Percentiles rank a stretch among this genome's conserved stretches.
Conservation (phyloP, 2,329 filamentous ascomycete species). For the Aspergillus clavatus region DNA sequence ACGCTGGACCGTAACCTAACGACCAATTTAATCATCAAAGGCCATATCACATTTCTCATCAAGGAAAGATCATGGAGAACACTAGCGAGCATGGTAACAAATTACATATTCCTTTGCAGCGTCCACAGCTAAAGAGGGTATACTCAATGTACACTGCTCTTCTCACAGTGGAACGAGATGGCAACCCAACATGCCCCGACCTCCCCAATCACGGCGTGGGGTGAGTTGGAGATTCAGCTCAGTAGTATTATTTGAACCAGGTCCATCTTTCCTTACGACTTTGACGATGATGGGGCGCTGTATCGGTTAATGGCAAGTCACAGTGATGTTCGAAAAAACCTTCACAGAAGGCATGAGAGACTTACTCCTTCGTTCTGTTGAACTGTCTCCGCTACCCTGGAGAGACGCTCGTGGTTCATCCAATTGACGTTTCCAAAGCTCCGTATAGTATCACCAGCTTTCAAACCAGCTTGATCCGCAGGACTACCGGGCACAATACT, state of each 20-base stretch:
- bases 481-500: constrained; percentile 73
- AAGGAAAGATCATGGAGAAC: constrained; percentile 1
- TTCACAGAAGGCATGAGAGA: constrained; percentile 4
- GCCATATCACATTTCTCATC: constrained; percentile 18
- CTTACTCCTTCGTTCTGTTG: constrained; percentile 84
- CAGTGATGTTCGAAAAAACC: background rate
- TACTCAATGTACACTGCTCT: background rate
- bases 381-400: constrained; percentile 82
- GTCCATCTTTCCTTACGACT: constrained; percentile 48
- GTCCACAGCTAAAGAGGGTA: background rate
- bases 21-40: constrained; percentile 10
- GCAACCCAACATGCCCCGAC: constrained; percentile 82
- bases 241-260: constrained; percentile 41
- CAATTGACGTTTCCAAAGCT: constrained; percentile 80
- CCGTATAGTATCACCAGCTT: constrained; percentile 72
- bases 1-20: constrained; percentile 3
- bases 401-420: constrained; percentile 79
- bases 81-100: background rate
- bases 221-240: constrained; percentile 67
- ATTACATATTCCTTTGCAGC: background rate
- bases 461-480: constrained; percentile 75
- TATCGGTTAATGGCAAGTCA: constrained; percentile 4
- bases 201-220: constrained; percentile 81
- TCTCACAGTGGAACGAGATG: constrained; percentile 74
- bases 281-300: constrained; percentile 69